Percentiles rank a stretch among this genome's conserved stretches.
phyloP scores from a whole-genome alignment of 495 filamentous ascomycete species.

The Aspergillus hancockii region DNA sequence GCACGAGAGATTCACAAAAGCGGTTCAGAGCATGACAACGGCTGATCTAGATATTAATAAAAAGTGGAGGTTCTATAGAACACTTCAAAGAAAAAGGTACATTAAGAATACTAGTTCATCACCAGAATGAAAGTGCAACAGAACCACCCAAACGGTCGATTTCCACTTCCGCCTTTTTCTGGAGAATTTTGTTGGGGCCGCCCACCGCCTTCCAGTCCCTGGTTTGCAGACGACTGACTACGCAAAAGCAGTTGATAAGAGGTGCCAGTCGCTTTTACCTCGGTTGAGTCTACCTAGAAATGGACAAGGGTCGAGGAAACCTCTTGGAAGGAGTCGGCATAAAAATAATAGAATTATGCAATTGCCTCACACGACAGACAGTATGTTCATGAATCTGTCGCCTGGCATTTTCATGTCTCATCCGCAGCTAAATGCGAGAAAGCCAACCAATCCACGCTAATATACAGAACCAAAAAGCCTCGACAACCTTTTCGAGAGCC shows the following conservation, averaged over 20 bases:
- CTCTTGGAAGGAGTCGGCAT: too few relatives aligned
- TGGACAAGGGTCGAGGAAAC: too few relatives aligned
- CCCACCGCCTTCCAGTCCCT: slow-evolving; percentile 14
- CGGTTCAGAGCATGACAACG: slow-evolving; percentile 8
- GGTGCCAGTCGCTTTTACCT: background rate
- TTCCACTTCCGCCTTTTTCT: slow-evolving; percentile 1
- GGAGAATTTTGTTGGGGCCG: slow-evolving; percentile 6
- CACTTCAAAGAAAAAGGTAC: background rate
- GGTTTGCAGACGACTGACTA: background rate
- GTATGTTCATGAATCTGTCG: slow-evolving; percentile 26
- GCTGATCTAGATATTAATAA: background rate
- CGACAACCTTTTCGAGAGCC: slow-evolving; percentile 21
- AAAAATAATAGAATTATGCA: slow-evolving; percentile 25
- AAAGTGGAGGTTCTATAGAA: background rate
- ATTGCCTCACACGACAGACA: slow-evolving; percentile 14
- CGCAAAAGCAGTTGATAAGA: background rate
- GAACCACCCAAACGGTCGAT: background rate
- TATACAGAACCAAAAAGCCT: slow-evolving; percentile 42
- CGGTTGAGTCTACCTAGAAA: background rate
- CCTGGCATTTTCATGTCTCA: slow-evolving; percentile 20
- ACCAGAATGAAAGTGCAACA: background rate
- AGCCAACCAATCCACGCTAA: slow-evolving; percentile 38
- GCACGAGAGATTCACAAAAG: background rate
- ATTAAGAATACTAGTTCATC: background rate
- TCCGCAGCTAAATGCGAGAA: slow-evolving; percentile 19